Evolutionary conservation across 1,284 basidiomycete species (phyloP).

Genomic region (Apiotrichum sp.): DNA sequence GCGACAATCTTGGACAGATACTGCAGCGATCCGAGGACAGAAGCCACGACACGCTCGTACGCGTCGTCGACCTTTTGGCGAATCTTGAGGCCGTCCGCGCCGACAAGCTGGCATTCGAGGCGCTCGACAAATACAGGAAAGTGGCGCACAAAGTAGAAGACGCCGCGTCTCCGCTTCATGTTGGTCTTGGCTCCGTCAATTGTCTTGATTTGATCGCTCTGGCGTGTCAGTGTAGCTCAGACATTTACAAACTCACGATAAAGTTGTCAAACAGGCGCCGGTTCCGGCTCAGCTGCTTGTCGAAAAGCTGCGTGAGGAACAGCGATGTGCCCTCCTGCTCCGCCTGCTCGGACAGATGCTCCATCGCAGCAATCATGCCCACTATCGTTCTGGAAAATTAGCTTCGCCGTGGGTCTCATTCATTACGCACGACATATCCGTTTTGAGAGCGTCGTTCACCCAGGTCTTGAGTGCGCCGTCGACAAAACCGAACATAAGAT

Average conservation of each 20-base stretch:
- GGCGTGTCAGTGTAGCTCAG: neutral
- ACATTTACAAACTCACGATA: constrained; percentile 54
- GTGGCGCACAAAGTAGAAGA: constrained; percentile 85
- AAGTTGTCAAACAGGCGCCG: constrained; percentile 68
- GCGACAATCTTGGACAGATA: constrained; percentile 90
- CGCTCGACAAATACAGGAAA: constrained; percentile 84
- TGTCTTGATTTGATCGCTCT: constrained; percentile 82
- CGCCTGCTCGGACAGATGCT: constrained; percentile 70
- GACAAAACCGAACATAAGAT: constrained; percentile 90
- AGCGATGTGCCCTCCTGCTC: constrained; percentile 66
- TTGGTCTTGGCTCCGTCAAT: constrained; percentile 75
- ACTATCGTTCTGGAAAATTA: constrained; percentile 50
- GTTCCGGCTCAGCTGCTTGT: constrained; percentile 73
- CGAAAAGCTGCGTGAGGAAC: constrained; percentile 66
- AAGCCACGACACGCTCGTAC: constrained; percentile 78
- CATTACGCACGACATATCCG: neutral
- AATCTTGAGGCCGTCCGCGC: constrained; percentile 68
- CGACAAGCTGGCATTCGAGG: constrained; percentile 79
- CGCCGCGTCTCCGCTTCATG: constrained; percentile 74
- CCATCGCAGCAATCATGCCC: constrained; percentile 72
- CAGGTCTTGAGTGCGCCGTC: constrained; percentile 75
- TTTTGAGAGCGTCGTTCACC: constrained; percentile 64
- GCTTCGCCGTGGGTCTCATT: too few species aligned
- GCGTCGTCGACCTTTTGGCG: constrained; percentile 70
- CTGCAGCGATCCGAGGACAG: constrained; percentile 87